Evolutionary conservation across 805 yeast species (phyloP), one percentile per base, ranked within the genome.

Genomic region (Teunomyces gatunensis): DNA sequence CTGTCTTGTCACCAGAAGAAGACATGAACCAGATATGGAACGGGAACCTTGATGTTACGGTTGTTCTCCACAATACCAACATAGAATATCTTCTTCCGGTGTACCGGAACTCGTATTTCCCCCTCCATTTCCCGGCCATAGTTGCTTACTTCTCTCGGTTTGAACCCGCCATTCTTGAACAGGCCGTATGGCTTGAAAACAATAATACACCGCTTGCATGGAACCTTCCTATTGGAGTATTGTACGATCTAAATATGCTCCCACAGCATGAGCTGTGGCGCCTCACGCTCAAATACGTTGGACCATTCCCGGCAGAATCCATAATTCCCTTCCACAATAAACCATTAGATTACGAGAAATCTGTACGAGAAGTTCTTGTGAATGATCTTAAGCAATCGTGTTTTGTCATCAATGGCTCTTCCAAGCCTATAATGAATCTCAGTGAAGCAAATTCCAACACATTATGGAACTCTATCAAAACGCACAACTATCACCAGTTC

Each of bases 301-400:
- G 45, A 2, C 47, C 47, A 2, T 71, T 64, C 47, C 76, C 76
- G 2, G n/a, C 42, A 1, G 61, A 59, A 4, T 29, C 58, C 17
- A 58, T 71, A 6, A 61, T 70, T 4, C 75, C 75, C 4, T 64
- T 66, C 44, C 10, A 37, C 40, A 37, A 25, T 5, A 23, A 21
- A 11, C 40, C 40, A 15, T 46, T 52, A 2, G 58, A 62, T 47
- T 69, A 68, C 53, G 50, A 56, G 30, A 51, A 56, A 20, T 59
- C 73, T 10, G 53, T 81, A 48, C 73, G 65, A 39, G 78, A 75
- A 44, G 75, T 79, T 43, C 84, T 94, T 84, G 68, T 83, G 50
- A 90, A 92, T 60, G 89, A 83, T 49, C 67, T 89, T 60, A 92
- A 94, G 58, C 97, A 92, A 59, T 78, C 89, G 4, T 82, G 89